phyloP scores from a whole-genome alignment of 768 basidiomycete genomes.

The Calocera viscosa region DNA sequence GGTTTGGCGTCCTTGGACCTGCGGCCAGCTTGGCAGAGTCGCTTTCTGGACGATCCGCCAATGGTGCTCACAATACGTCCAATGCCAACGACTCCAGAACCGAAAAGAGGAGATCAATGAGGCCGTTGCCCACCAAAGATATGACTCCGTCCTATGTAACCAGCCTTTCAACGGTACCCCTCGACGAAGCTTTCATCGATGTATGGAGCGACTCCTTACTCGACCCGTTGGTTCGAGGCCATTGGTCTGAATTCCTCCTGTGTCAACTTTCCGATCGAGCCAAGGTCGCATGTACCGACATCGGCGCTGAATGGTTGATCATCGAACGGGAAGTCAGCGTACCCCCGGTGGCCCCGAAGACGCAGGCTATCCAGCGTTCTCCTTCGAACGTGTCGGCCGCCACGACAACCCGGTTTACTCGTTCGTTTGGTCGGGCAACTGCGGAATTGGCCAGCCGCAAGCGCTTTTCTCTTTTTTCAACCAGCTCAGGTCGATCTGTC shows the following conservation, averaged over 20 bases:
- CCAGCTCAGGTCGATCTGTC: not conserved
- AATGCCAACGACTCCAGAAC: not conserved
- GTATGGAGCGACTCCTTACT: conserved; percentile 67
- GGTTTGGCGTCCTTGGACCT: not conserved
- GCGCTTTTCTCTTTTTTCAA: not conserved
- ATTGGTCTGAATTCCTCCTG: conserved; percentile 58
- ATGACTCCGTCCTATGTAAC: not conserved
- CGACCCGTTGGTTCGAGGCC: conserved; percentile 35
- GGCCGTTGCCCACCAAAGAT: not conserved
- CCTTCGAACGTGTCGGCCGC: not conserved
- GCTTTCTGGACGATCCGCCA: not conserved
- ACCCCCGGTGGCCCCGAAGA: not conserved
- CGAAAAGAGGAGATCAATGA: not conserved
- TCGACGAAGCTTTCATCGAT: conserved; percentile 74
- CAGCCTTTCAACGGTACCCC: conserved; percentile 33
- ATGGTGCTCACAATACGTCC: not conserved
- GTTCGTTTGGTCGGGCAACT: not conserved
- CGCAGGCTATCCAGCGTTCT: not conserved
- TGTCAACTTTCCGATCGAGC: conserved; percentile 38
- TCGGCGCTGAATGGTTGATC: not conserved
- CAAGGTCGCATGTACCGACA: not conserved
- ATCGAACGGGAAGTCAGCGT: not conserved
- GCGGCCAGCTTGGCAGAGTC: not conserved
- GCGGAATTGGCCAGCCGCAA: not conserved
- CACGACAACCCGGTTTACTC: not conserved